Conservation (phyloP, 2,329 filamentous ascomycete species). For the Fusarium pseudocircinatum region DNA sequence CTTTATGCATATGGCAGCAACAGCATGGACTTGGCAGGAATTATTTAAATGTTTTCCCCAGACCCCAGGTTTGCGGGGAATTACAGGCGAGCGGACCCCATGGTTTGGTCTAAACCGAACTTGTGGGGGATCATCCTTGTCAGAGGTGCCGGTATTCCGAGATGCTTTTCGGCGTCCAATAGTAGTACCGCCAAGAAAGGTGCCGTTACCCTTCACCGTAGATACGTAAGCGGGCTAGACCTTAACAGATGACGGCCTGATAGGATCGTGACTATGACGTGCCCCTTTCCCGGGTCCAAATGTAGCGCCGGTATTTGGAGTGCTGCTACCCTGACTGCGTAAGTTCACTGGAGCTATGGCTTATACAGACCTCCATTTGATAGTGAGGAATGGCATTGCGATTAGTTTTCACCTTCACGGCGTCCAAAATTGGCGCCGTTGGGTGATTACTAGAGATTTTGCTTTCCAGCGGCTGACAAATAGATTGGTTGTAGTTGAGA, state of each 20-base stretch:
- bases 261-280: neutral
- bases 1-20: neutral
- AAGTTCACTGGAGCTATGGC: neutral
- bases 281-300: neutral
- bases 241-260: too few species aligned
- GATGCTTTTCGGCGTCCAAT: neutral
- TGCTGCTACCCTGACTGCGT: neutral
- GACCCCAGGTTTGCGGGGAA: slow-evolving; percentile 1
- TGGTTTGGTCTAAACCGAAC: neutral
- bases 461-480: neutral
- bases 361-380: neutral
- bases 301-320: neutral
- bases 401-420: neutral
- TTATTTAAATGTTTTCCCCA: slow-evolving; percentile 2
- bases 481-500: neutral
- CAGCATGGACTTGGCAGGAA: neutral
- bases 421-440: neutral
- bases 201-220: neutral
- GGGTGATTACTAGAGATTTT: accelerated
- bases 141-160: neutral
- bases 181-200: neutral
- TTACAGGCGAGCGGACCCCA: neutral
- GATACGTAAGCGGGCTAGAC: neutral
- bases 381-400: neutral
- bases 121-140: neutral